Conservation (phyloP, 345 rosid genomes). For the Cardamine chenopodiifolia region DNA sequence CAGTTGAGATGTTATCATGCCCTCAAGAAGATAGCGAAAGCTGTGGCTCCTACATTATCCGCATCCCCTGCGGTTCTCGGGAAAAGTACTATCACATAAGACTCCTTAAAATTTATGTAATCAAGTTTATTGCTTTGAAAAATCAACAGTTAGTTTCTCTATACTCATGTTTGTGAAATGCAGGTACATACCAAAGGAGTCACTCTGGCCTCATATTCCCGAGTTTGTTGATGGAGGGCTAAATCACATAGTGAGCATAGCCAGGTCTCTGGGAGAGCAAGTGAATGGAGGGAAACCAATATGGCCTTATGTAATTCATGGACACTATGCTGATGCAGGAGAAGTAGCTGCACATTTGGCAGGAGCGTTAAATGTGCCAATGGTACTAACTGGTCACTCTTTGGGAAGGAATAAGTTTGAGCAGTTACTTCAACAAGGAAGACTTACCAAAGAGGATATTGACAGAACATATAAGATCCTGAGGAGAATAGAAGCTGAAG, state of each 20-base stretch:
- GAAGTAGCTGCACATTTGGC: slow-evolving; percentile 90
- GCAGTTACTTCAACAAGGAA: slow-evolving; percentile 91
- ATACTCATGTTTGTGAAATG: slow-evolving; percentile 17
- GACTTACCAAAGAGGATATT: slow-evolving; percentile 84
- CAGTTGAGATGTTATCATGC: slow-evolving; percentile 79
- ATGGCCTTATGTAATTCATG: slow-evolving; percentile 97
- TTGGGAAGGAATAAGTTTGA: slow-evolving; percentile 97
- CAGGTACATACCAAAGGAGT: slow-evolving; percentile 59
- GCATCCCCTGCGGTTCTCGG: slow-evolving; percentile 92
- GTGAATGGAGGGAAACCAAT: slow-evolving; percentile 72
- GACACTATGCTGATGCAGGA: slow-evolving; percentile 97
- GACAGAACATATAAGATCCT: slow-evolving; percentile 85
- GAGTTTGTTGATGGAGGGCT: slow-evolving; percentile 97
- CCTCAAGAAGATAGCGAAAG: slow-evolving; percentile 65
- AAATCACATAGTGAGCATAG: slow-evolving; percentile 85
- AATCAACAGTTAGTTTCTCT: neutral
- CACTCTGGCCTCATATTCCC: slow-evolving; percentile 88
- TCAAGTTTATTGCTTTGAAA: neutral
- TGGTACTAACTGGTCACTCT: slow-evolving; percentile 98
- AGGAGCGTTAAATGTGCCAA: slow-evolving; percentile 92
- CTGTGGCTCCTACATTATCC: slow-evolving; percentile 83
- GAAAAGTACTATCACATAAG: slow-evolving; percentile 71
- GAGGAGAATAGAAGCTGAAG: slow-evolving; percentile 97
- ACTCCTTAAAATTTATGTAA: slow-evolving; percentile 34
- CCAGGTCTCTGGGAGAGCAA: slow-evolving; percentile 85